These are phyloP conservation scores for Hypoxylon sp. DNA, from an alignment of 2,329 filamentous ascomycete species.

Conservation along the genomic window DNA sequence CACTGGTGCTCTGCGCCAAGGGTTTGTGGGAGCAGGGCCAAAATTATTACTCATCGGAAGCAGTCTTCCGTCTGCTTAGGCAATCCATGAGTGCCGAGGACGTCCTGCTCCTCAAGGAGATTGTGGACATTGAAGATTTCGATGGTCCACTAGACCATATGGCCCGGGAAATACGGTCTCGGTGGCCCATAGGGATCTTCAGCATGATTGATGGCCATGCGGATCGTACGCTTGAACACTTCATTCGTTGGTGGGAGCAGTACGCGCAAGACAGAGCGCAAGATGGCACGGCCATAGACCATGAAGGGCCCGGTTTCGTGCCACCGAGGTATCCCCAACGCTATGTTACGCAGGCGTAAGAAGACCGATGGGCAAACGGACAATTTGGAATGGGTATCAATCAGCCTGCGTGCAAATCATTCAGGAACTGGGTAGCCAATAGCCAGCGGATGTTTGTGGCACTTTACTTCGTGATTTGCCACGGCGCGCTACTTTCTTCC, in stretches of 20 bases:
- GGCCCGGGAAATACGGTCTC: slow-evolving; percentile 35
- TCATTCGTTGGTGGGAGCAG: slow-evolving; percentile 32
- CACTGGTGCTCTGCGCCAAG: slow-evolving; percentile 41
- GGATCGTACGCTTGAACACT: slow-evolving; percentile 31
- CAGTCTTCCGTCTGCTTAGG: slow-evolving; percentile 33
- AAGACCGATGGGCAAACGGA: not conserved
- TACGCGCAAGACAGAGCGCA: slow-evolving; percentile 11
- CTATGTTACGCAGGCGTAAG: not conserved
- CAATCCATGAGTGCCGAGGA: slow-evolving; percentile 34
- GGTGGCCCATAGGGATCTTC: slow-evolving; percentile 40
- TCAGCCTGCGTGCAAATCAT: slow-evolving; percentile 1
- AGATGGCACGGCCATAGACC: not conserved
- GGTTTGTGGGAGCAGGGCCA: slow-evolving; percentile 41
- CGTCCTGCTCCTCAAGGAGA: slow-evolving; percentile 25
- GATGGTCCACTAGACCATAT: slow-evolving; percentile 27
- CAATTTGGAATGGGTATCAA: not conserved
- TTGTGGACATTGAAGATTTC: slow-evolving; percentile 26
- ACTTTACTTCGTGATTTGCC: not conserved
- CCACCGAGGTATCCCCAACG: slow-evolving; percentile 15
- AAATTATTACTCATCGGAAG: slow-evolving; percentile 39
- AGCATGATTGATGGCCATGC: slow-evolving; percentile 27
- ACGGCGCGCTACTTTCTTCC: slow-evolving; percentile 1
- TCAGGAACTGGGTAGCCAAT: not conserved
- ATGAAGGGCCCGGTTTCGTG: slow-evolving; percentile 1
- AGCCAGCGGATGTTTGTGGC: too few relatives aligned